Conservation (phyloP, 805 yeast genomes). For the Metschnikowia vanudenii region DNA sequence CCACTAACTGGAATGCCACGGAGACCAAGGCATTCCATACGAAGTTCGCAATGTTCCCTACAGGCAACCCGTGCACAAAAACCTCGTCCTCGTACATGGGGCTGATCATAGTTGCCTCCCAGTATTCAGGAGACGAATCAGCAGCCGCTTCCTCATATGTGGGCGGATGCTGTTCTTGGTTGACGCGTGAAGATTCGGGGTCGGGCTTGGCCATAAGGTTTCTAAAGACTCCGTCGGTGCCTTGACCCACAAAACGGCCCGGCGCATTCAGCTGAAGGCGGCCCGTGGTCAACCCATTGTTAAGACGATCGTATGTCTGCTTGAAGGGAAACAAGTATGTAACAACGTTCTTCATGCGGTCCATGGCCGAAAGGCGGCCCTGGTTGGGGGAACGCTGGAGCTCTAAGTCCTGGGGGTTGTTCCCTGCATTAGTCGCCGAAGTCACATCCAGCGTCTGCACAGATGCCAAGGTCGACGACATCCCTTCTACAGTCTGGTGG, state of each 20-base stretch:
- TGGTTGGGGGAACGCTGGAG: constrained; percentile 21
- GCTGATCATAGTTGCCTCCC: constrained; percentile 85
- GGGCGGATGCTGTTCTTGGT: constrained; percentile 65
- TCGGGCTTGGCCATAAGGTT: constrained; percentile 91
- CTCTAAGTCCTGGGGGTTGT: constrained; percentile 31
- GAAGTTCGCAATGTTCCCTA: constrained; percentile 85
- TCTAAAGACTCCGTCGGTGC: constrained; percentile 87
- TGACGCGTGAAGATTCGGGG: constrained; percentile 30
- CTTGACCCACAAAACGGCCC: constrained; percentile 46
- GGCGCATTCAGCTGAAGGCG: constrained; percentile 42
- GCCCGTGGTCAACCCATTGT: constrained; percentile 42
- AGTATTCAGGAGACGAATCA: constrained; percentile 93
- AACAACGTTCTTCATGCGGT: constrained; percentile 32
- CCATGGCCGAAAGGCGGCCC: constrained; percentile 26
- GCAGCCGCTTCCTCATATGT: constrained; percentile 93
- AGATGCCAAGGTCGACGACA: constrained; percentile 5
- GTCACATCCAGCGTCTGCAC: not conserved
- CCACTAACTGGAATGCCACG: constrained; percentile 89
- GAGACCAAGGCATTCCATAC: constrained; percentile 89
- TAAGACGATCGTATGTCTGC: constrained; percentile 43
- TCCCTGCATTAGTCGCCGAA: not conserved
- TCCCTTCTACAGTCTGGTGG: constrained; percentile 1
- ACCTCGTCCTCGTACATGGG: constrained; percentile 85
- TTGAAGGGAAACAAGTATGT: constrained; percentile 37
- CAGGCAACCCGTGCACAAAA: constrained; percentile 93